A percentile compares a stretch with the other conserved stretches of the same genome.
Evolutionary conservation across 768 basidiomycete genomes (phyloP).

Genomic region (Mycena capillaripes): DNA sequence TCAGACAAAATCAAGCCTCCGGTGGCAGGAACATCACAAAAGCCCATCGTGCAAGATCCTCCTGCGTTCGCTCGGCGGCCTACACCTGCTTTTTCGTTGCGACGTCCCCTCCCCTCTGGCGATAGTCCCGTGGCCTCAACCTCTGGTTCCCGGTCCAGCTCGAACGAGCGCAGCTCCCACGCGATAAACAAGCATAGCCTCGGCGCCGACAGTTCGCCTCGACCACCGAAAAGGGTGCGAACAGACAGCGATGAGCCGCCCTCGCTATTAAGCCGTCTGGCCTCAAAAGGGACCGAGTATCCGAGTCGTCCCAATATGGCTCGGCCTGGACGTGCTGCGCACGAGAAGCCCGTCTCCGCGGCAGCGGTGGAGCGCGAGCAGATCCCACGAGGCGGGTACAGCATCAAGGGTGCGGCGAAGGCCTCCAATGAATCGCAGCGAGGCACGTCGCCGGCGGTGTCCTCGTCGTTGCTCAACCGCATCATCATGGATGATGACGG

Average conservation of each 20-base stretch:
- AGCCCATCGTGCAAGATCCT: constrained; percentile 7
- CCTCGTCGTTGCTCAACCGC: constrained; percentile 34
- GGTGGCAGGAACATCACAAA: constrained; percentile 11
- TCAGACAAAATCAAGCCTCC: constrained; percentile 20
- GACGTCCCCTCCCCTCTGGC: constrained; percentile 7
- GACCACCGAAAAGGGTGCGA: constrained; percentile 51
- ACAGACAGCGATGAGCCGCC: constrained; percentile 44
- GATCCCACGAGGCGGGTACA: constrained; percentile 58
- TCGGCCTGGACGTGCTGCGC: constrained; percentile 14
- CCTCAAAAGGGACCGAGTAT: constrained; percentile 38
- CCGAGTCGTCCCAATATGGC: constrained; percentile 4
- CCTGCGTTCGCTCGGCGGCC: constrained; percentile 6
- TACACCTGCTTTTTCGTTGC: constrained; percentile 11
- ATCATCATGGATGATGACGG: constrained; percentile 20
- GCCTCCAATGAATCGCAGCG: constrained; percentile 29
- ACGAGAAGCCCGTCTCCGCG: constrained; percentile 14
- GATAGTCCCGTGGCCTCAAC: constrained; percentile 37
- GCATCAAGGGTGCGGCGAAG: constrained; percentile 69
- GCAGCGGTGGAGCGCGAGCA: constrained; percentile 42
- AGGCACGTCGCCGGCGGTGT: neutral
- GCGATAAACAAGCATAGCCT: constrained; percentile 43
- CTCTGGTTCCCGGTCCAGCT: constrained; percentile 22
- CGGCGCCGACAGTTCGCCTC: constrained; percentile 47
- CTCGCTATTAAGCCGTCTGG: constrained; percentile 61
- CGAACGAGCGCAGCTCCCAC: constrained; percentile 32